Evolutionary conservation across 805 yeast genomes (phyloP), one percentile per base, ranked within the genome.

Genomic region (Hanseniaspora thailandica): DNA sequence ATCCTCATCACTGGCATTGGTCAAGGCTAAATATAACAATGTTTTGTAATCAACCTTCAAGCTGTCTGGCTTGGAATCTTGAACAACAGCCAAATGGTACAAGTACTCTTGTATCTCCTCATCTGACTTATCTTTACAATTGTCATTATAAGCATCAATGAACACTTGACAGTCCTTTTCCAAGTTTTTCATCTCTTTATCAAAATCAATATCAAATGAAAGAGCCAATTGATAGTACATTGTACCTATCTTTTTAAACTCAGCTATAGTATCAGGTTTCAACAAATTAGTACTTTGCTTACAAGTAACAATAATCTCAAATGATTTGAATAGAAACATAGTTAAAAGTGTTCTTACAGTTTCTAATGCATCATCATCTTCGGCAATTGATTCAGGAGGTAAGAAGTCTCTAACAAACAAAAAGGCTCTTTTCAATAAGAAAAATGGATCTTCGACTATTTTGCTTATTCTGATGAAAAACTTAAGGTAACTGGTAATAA

Each of bases 161-260:
- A 83, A 77, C 2, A 82, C 61, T 2, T 63, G 59, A 40, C 63
- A 65, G 1, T 81, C 65, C 33, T 71, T 70, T 3, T 62, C 59
- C 8, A 72, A 61, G 60, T 67, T 58, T 2, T 59, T 56, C 43
- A 82, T 73, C 22, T 66, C 65, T 1, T 61, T 60, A n/a, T 66
- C 67, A 12, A 80, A 67, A 50, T 82, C 78, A 49, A 86, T 61
- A 65, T 89, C 97, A 65, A 76, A 77, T 3, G 93, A 78, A 31
- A 71, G 61, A 0, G 84, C 75, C 55, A 87, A 68, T 51, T 73
- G 73, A 34, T 70, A 65, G n/a, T 69, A 63, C 47, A 82, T 69
- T 7, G 62, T 65, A 45, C 65, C 65, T 26, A 69, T 60, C 25
- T 69, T 72, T 55, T 62, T 67, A 0, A 59, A 57, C 30, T 60